Evolutionary conservation across 2,329 filamentous ascomycete genomes (phyloP), one percentile per base, ranked within the genome.

Genomic region (Aspergillus pseudoviridinutans): DNA sequence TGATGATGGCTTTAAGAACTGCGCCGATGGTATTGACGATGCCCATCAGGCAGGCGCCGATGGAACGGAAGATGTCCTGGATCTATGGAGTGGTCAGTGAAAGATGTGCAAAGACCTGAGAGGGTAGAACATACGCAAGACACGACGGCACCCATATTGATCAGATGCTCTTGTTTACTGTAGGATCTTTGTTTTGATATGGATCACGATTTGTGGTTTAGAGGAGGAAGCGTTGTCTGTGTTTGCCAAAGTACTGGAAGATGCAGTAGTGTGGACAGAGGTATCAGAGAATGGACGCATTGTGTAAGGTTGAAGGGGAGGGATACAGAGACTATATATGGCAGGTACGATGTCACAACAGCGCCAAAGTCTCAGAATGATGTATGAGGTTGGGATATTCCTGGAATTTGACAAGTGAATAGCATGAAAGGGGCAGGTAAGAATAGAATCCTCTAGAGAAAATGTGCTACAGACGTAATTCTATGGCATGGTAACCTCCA

Each of bases 101-200:
- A 22, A 38, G n/a, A 49, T 49, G 44, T 47, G 32, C 38, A 28
- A 35, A 9, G 1, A 17, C 6, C 32, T 44, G 20, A 6, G n/a
- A n/a, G 49, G 41, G n/a, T 49, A 46, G 25, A 38, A 83, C 89
- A 70, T 90, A 93, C 90, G 73, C 90, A 92, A 73, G 89, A 92
- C 65, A 91, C 81, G 70, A 94, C 87, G 76, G 88, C 89, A 79
- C 90, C 90, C 90, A 94, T 93, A 66, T 75, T 87, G 76, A 68
- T 54, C 59, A 65, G 24, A 10, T 35, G 20, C 14, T 44, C 57
- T 25, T 68, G 41, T 54, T 25, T 35, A 53, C 53, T 56, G 24
- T 44, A 47, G 46, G 49, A 52, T 44, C 56, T 20, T 51, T 58
- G 55, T 20, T 51, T 49, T 54, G 49, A 49, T 28, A 49, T 49